Conservation (phyloP, 768 basidiomycete genomes). For the Piloderma croceum region DNA sequence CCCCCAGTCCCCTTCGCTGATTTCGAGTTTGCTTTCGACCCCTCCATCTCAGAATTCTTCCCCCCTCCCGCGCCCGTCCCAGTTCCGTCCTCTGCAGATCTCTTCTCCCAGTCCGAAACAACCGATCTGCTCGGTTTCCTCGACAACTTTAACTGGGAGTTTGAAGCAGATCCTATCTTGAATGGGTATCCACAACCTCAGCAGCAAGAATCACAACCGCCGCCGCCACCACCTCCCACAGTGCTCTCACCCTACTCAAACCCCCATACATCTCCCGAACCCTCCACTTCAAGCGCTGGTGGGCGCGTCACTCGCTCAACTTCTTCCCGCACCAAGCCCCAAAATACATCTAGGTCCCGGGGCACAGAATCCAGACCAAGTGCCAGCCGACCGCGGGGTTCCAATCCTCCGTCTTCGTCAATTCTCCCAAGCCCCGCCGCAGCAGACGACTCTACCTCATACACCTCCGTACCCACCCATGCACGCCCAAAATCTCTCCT, state of each 20-base stretch:
- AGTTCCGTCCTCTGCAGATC: conserved; percentile 65
- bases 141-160: conserved; percentile 58
- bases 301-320: conserved; percentile 19
- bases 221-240: conserved; percentile 6
- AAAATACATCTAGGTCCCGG: no score
- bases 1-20: conserved; percentile 60
- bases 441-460: conserved; percentile 19
- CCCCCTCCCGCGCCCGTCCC: conserved; percentile 58
- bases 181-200: conserved; percentile 2
- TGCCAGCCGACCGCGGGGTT: no score
- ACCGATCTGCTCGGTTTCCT: conserved; percentile 77
- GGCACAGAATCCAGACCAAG: no score
- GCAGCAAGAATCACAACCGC: conserved; percentile 4
- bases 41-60: conserved; percentile 51
- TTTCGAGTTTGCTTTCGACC: conserved; percentile 70
- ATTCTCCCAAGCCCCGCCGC: conserved; percentile 5
- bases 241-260: conserved; percentile 39
- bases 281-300: conserved; percentile 33
- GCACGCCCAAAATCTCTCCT: conserved; percentile 52
- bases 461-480: conserved; percentile 15
- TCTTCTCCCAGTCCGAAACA: conserved; percentile 75
- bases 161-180: neutral
- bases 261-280: conserved; percentile 41
- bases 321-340: conserved; percentile 20
- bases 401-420: conserved; percentile 4